These are phyloP conservation scores for Metschnikowia dekortorum DNA, from an alignment of 805 yeast species.

Conservation along the genomic window DNA sequence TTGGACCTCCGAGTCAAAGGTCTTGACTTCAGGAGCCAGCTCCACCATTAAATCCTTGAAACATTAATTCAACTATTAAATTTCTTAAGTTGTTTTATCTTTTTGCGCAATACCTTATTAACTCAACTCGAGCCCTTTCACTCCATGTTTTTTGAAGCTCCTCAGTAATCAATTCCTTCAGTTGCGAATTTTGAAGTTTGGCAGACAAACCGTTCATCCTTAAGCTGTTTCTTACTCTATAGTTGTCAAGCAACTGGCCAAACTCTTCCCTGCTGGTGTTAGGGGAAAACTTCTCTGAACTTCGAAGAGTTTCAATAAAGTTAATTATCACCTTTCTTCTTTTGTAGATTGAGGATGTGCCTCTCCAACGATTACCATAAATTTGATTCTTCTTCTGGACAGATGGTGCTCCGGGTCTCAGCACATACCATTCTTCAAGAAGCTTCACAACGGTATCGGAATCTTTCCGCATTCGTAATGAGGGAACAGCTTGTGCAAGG, in stretches of 20 bases:
- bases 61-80: neutral
- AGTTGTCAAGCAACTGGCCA: neutral
- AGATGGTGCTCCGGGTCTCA: neutral
- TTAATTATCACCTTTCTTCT: neutral
- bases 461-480: neutral
- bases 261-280: neutral
- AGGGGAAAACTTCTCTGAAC: neutral
- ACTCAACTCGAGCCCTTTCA: neutral
- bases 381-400: neutral
- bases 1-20: too few relatives aligned
- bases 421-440: neutral
- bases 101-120: neutral
- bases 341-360: neutral
- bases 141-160: neutral
- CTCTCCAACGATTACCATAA: neutral
- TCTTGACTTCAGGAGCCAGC: too few relatives aligned
- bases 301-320: neutral
- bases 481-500: neutral
- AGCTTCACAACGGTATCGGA: neutral
- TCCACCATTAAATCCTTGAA: too few relatives aligned
- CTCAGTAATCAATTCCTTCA: neutral
- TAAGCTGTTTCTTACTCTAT: neutral
- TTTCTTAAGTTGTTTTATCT: neutral
- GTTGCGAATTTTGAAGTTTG: neutral
- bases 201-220: neutral